Percentiles rank a stretch among this genome's conserved stretches.
Evolutionary conservation across 208 protist species (phyloP).

Genomic region (Phytomonas serpens): DNA sequence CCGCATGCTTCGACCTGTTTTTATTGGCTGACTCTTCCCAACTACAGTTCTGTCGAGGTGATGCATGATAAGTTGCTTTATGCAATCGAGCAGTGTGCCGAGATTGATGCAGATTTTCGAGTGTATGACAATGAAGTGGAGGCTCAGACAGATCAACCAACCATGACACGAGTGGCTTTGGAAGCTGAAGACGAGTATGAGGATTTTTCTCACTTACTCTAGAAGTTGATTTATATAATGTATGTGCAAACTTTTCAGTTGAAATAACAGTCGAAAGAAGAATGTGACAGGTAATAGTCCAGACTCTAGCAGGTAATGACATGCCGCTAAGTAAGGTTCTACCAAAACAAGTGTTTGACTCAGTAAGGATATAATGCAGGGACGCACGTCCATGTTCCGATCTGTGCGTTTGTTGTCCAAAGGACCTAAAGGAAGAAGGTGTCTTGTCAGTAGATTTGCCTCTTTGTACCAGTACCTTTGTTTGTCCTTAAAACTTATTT

Average conservation of each 20-base stretch:
- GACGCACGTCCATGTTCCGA: neutral
- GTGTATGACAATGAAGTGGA: conserved; percentile 58
- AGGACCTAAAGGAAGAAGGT: neutral
- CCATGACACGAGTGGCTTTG: conserved; percentile 38
- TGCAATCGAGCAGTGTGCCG: conserved; percentile 91
- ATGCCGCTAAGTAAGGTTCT: neutral
- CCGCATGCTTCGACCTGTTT: conserved; percentile 95
- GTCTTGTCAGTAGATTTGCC: neutral
- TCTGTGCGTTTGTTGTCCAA: neutral
- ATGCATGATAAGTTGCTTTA: conserved; percentile 92
- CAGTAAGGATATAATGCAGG: neutral
- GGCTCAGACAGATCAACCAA: conserved; percentile 37
- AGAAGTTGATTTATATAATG: neutral
- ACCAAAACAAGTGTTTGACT: neutral
- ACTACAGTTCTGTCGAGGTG: conserved; percentile 83
- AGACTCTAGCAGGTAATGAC: neutral
- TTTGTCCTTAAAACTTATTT: conserved; percentile 5
- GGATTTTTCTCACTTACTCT: conserved; percentile 83
- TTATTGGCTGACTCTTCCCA: conserved; percentile 91
- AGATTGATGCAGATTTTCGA: conserved; percentile 94
- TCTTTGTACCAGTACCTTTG: neutral
- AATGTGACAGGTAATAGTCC: neutral
- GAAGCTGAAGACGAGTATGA: conserved; percentile 84
- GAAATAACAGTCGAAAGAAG: neutral
- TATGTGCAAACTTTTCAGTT: neutral